Conservation (phyloP, 495 filamentous ascomycete species). For the Aspergillus sclerotioniger region DNA sequence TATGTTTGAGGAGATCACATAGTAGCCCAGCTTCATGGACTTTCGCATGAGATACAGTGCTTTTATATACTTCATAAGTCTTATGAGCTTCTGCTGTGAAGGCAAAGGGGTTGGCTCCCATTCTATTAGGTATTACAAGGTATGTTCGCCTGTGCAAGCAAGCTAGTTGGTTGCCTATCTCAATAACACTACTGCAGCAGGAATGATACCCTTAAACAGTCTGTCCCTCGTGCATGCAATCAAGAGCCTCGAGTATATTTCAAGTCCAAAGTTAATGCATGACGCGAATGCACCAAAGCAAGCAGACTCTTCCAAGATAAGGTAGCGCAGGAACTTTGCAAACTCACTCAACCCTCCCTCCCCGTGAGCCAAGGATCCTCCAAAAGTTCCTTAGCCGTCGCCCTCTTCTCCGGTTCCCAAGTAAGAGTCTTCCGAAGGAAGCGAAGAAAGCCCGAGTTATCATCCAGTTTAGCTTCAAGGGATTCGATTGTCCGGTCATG, state of each 20-base stretch:
- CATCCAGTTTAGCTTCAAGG: constrained; percentile 24
- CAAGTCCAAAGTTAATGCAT: no score
- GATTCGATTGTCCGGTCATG: constrained; percentile 24
- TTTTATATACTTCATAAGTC: no score
- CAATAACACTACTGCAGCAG: no score
- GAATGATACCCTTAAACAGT: no score
- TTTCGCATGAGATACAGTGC: not conserved
- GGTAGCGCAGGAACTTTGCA: constrained; percentile 2
- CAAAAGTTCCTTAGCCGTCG: constrained; percentile 38
- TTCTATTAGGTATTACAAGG: no score
- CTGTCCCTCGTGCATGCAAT: no score
- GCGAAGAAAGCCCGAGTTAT: constrained; percentile 32
- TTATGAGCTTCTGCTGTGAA: no score
- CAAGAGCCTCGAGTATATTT: no score
- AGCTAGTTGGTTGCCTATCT: no score
- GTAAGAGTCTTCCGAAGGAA: constrained; percentile 34
- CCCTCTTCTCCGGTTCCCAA: constrained; percentile 37
- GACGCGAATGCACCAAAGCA: no score
- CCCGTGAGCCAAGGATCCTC: constrained; percentile 32
- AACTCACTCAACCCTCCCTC: constrained; percentile 11
- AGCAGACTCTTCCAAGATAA: not conserved
- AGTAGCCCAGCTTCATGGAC: not conserved
- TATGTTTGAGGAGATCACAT: constrained; percentile 1
- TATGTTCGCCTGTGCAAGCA: no score
- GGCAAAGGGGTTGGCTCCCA: no score